Conservation (phyloP, 2,329 filamentous ascomycete species). For the Fusarium palustre region DNA sequence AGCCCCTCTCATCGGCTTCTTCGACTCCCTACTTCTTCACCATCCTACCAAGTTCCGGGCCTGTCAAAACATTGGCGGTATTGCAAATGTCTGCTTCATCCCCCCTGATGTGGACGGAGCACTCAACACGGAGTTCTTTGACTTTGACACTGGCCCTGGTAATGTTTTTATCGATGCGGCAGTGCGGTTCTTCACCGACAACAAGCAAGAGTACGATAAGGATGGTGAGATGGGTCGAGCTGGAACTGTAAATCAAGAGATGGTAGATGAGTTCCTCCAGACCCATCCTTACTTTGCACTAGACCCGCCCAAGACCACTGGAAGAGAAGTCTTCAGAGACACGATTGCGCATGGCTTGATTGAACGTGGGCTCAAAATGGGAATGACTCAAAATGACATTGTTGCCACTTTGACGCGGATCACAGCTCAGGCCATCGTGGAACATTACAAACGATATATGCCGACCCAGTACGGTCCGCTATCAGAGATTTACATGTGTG, state of each 20-base stretch:
- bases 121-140: slow-evolving; percentile 1
- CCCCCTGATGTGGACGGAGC: neutral
- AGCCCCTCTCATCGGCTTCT: slow-evolving; percentile 2
- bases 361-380: neutral
- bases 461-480: neutral
- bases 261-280: neutral
- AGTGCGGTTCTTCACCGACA: neutral
- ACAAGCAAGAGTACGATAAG: neutral
- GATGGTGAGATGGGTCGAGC: neutral
- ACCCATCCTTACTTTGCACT: neutral
- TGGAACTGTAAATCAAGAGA: neutral
- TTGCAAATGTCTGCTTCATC: neutral
- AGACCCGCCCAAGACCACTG: neutral
- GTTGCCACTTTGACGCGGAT: slow-evolving; percentile 1
- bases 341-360: neutral
- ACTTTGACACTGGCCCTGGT: neutral
- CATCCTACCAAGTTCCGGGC: neutral
- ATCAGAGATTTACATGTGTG: neutral
- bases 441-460: neutral
- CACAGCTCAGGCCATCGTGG: neutral
- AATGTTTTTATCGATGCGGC: slow-evolving; percentile 2
- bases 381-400: neutral
- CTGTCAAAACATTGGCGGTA: neutral
- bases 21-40: slow-evolving; percentile 1
- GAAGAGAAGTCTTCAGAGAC: neutral